Evolutionary conservation across 2,329 filamentous ascomycete genomes (phyloP).

Genomic region (Chrysoporthe deuterocubensis): DNA sequence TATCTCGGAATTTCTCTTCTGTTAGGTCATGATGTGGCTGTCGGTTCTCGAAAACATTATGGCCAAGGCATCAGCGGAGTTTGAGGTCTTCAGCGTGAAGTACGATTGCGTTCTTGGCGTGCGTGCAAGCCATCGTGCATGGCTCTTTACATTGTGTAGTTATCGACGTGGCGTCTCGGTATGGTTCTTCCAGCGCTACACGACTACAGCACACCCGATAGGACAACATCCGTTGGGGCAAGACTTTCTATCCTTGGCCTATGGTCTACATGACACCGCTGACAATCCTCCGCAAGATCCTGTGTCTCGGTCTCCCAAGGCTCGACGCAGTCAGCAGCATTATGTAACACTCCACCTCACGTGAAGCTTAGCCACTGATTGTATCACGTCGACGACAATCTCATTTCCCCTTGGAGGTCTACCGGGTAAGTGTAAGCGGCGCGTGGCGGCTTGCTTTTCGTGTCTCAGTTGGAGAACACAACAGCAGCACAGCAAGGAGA

Average conservation of each 20-base stretch:
- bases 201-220: neutral
- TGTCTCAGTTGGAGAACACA: neutral
- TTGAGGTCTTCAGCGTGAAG: neutral
- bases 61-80: constrained; percentile 21
- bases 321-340: constrained; percentile 6
- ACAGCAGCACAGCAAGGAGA: neutral
- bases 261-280: neutral
- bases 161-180: constrained; percentile 4
- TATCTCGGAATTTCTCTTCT: constrained; percentile 6
- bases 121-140: neutral
- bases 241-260: no score
- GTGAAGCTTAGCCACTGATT: neutral
- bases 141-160: neutral
- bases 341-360: neutral
- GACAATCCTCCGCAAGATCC: neutral
- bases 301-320: neutral
- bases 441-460: neutral
- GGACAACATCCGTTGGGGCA: neutral
- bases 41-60: neutral
- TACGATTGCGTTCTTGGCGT: neutral
- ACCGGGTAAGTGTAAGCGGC: neutral
- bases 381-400: neutral
- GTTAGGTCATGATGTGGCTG: neutral
- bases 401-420: neutral
- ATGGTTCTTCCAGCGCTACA: neutral